These are phyloP conservation scores for Ustilago tritici DNA, from an alignment of 1,284 basidiomycete genomes.

Conservation along the genomic window DNA sequence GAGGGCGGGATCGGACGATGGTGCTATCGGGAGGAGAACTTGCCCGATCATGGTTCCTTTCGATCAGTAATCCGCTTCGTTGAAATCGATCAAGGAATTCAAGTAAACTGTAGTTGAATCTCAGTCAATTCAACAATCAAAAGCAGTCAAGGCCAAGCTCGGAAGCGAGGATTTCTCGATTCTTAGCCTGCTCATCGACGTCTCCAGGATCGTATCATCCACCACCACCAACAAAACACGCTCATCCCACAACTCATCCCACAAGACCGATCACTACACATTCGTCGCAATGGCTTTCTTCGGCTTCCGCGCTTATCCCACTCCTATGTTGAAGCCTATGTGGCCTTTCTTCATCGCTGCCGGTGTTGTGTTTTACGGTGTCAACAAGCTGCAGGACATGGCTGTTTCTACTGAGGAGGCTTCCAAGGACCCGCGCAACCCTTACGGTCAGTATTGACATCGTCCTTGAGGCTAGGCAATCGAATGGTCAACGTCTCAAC, in stretches of 20 bases:
- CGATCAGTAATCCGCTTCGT: constrained; percentile 23
- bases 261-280: not conserved
- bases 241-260: not conserved
- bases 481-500: not conserved
- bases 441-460: constrained; percentile 59
- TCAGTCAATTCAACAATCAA: not conserved
- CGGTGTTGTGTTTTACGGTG: constrained; percentile 62
- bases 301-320: constrained; percentile 67
- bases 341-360: constrained; percentile 66
- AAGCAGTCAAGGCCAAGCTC: not conserved
- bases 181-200: constrained; percentile 30
- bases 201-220: not conserved
- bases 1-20: not conserved
- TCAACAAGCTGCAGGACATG: constrained; percentile 63
- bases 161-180: constrained; percentile 30
- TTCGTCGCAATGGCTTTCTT: constrained; percentile 59
- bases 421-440: constrained; percentile 68
- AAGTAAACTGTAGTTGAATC: not conserved
- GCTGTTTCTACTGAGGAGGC: constrained; percentile 62
- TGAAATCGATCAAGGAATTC: constrained; percentile 33
- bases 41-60: not conserved
- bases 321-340: constrained; percentile 66
- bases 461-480: too few relatives aligned
- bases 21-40: not conserved
- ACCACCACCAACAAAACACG: constrained; percentile 6